Evolutionary conservation across 352 stramenopile genomes (phyloP).

Genomic region (Phytopythium kandeliae): DNA sequence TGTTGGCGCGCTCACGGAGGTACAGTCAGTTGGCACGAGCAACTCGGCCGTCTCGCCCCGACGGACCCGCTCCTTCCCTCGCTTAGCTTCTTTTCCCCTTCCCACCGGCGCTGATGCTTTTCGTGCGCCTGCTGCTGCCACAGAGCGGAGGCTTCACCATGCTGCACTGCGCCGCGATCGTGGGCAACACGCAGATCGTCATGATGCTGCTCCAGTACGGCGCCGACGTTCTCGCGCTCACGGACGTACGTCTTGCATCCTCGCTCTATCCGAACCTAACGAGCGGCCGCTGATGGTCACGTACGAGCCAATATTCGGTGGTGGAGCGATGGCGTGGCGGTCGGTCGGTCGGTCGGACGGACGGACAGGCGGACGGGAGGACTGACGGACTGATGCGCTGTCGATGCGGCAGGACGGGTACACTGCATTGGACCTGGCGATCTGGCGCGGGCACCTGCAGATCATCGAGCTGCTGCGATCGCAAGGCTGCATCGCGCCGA

Average conservation of each 20-base stretch:
- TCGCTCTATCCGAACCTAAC: background rate
- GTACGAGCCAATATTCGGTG: background rate
- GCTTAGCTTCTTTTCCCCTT: background rate
- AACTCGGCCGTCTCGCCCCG: too few species aligned
- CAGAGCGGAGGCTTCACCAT: slow-evolving; percentile 77
- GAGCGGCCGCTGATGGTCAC: too few species aligned
- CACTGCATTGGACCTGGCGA: slow-evolving; percentile 70
- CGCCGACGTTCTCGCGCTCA: slow-evolving; percentile 68
- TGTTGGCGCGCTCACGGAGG: slow-evolving; percentile 66
- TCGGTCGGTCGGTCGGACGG: too few species aligned
- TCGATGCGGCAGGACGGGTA: slow-evolving; percentile 75
- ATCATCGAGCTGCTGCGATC: slow-evolving; percentile 80
- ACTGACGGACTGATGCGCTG: slow-evolving; percentile 5
- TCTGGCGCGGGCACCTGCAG: slow-evolving; percentile 78
- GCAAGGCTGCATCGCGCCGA: slow-evolving; percentile 71
- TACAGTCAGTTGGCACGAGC: too few species aligned
- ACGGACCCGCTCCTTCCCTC: background rate
- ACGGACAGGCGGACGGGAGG: too few species aligned
- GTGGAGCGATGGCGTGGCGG: too few species aligned
- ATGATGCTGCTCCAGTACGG: slow-evolving; percentile 84
- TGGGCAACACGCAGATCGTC: slow-evolving; percentile 80
- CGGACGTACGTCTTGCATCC: slow-evolving; percentile 32
- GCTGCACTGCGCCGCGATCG: slow-evolving; percentile 70
- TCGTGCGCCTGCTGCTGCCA: too few species aligned
- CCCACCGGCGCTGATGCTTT: background rate